Evolutionary conservation across 257 asterid species (phyloP), one percentile per base, ranked within the genome.

Genomic region (Penstemon newberryi): DNA sequence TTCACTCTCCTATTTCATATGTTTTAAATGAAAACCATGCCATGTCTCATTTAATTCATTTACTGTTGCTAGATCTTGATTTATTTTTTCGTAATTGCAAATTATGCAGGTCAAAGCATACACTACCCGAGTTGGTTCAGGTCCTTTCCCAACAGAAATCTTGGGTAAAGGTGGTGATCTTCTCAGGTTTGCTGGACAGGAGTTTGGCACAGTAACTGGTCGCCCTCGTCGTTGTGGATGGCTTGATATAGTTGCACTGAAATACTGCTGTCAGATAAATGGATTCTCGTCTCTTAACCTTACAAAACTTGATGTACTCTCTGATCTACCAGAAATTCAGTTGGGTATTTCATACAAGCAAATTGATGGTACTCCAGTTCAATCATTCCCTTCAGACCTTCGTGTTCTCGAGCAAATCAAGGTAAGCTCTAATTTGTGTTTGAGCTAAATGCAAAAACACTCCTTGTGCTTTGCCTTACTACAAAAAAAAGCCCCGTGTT

Each of bases 201-300:
- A 94, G 71, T 91, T 88, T 67, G 99, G 99, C 58, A 94, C 99
- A n/a, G 89, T 95, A 18, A 94, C 99, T 42, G 99, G 96, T 4
- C 96, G 99, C 44, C 96, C 96, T 46, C 99, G 99, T 67, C 96
- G 97, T 51, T 94, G 99, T 68, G 96, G 99, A 65, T 94, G 99
- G 99, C 96, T 94, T 3, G 99, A 94, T 74, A 63, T 94, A 78
- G 96, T 89, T 71, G 97, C 96, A 13, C 81, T 94, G 65, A 95
- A 74, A 71, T 94, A 73, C 60, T 85, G 93, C 71, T 94, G 96
- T 76, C 83, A 79, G 61, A 82, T 84, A 59, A 84, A 84, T 63
- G 89, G 87, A 46, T 75, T 84, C 77, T 79, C 89, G 47, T 81
- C 89, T 42, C 70, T 84, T 12, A 84, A 81, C 72, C 84, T 84